phyloP scores from a whole-genome alignment of 2,329 filamentous ascomycete genomes.

The Grosmannia clavigera region DNA sequence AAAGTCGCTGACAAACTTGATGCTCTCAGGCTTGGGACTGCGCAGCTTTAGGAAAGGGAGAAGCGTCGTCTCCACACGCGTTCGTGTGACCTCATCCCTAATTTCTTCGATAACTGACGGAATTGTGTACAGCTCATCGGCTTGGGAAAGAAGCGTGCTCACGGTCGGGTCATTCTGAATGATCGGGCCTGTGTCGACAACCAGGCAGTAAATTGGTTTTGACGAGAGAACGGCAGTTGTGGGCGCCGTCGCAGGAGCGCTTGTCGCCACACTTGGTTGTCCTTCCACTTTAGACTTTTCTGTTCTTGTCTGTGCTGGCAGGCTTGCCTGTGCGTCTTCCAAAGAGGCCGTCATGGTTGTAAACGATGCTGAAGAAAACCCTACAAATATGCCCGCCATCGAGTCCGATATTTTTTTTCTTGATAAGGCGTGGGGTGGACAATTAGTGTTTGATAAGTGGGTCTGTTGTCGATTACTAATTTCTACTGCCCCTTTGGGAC shows the following conservation, averaged over 20 bases:
- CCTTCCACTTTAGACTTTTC: not conserved
- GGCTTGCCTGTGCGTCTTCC: not conserved
- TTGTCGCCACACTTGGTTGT: not conserved
- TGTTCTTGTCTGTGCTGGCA: not conserved
- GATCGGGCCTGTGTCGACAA: constrained; percentile 84
- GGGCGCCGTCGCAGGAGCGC: not conserved
- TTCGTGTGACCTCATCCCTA: constrained; percentile 67
- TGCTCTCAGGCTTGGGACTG: constrained; percentile 60
- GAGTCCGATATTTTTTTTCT: constrained; percentile 1
- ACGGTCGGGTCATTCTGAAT: constrained; percentile 86
- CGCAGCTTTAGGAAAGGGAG: constrained; percentile 74
- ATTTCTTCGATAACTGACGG: constrained; percentile 83
- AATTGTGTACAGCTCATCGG: constrained; percentile 68
- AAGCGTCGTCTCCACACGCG: constrained; percentile 71
- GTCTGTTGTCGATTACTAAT: not conserved
- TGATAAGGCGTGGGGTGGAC: not conserved
- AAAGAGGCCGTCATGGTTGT: not conserved
- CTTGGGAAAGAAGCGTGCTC: constrained; percentile 66
- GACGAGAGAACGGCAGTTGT: not conserved
- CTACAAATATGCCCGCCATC: not conserved
- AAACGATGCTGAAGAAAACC: not conserved
- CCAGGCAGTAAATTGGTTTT: constrained; percentile 69
- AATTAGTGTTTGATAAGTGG: not conserved
- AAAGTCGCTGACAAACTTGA: constrained; percentile 73
- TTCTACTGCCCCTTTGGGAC: not conserved